A percentile compares a stretch with the other conserved stretches of the same genome.
These are phyloP conservation scores for Torulaspora pretoriensis DNA, from an alignment of 1,139 yeast genomes.

Conservation along the genomic window DNA sequence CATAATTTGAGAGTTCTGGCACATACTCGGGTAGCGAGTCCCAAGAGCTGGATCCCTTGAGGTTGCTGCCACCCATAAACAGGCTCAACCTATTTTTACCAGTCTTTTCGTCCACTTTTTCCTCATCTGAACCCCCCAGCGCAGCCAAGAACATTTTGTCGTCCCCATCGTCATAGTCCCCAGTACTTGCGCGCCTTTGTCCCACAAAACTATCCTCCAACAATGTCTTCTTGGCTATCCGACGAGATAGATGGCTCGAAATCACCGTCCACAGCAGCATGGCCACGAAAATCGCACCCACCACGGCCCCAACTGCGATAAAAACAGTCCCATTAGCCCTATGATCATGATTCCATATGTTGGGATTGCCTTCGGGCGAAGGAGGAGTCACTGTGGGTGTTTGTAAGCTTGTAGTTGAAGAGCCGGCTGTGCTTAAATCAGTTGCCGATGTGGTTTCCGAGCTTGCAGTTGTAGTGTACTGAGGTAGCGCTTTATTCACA, in stretches of 20 bases:
- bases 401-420: conserved; percentile 5
- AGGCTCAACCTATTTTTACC: conserved; percentile 8
- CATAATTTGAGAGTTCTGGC: conserved; percentile 3
- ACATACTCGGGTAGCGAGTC: conserved; percentile 14
- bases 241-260: conserved; percentile 23
- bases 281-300: conserved; percentile 42
- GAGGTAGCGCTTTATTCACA: conserved; percentile 10
- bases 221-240: conserved; percentile 18
- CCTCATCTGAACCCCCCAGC: conserved; percentile 4
- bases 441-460: conserved; percentile 10
- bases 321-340: conserved; percentile 72
- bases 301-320: conserved; percentile 70
- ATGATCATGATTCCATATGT: conserved; percentile 44
- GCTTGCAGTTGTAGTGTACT: conserved; percentile 9
- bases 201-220: conserved; percentile 14
- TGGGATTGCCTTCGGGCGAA: conserved; percentile 55
- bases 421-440: not conserved
- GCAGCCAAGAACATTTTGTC: conserved; percentile 12
- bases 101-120: conserved; percentile 3
- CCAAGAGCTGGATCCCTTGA: conserved; percentile 14
- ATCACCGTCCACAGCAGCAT: conserved; percentile 25
- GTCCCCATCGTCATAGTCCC: conserved; percentile 8
- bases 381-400: conserved; percentile 66
- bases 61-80: conserved; percentile 6
- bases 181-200: conserved; percentile 4